Conservation (phyloP, 148 eudicot genomes). For the Amaranthus cruentus region DNA sequence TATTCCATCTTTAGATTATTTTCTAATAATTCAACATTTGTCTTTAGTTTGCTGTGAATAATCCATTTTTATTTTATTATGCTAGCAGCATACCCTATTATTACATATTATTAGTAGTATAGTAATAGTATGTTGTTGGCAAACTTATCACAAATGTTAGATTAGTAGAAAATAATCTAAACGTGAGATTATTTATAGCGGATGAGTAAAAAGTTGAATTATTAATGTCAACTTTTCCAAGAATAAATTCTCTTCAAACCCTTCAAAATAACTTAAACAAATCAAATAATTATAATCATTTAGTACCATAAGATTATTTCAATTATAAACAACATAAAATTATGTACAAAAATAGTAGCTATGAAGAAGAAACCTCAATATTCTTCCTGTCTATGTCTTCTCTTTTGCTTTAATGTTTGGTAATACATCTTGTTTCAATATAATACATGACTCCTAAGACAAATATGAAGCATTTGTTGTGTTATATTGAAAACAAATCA, state of each 20-base stretch:
- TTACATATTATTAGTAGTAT: too few relatives aligned
- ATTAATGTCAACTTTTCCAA: too few relatives aligned
- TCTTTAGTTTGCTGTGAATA: too few relatives aligned
- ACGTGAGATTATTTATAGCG: too few relatives aligned
- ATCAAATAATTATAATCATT: constrained; percentile 4
- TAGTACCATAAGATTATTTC: neutral
- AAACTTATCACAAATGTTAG: too few relatives aligned
- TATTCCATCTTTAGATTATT: too few relatives aligned
- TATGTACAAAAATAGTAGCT: constrained; percentile 20
- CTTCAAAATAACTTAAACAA: neutral
- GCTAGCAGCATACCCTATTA: too few relatives aligned
- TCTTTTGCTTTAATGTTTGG: neutral
- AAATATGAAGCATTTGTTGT: neutral
- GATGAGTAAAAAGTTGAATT: too few relatives aligned
- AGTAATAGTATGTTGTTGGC: too few relatives aligned
- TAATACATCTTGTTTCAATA: neutral
- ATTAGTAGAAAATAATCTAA: too few relatives aligned
- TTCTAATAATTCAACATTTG: too few relatives aligned
- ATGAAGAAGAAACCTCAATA: constrained; percentile 43
- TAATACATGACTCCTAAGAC: neutral
- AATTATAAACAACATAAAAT: neutral
- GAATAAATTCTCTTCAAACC: neutral
- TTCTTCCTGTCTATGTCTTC: constrained; percentile 25
- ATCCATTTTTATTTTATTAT: too few relatives aligned
- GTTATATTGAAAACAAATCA: neutral